phyloP scores from a whole-genome alignment of 306 rosid genomes.

The Acacia acuminata region DNA sequence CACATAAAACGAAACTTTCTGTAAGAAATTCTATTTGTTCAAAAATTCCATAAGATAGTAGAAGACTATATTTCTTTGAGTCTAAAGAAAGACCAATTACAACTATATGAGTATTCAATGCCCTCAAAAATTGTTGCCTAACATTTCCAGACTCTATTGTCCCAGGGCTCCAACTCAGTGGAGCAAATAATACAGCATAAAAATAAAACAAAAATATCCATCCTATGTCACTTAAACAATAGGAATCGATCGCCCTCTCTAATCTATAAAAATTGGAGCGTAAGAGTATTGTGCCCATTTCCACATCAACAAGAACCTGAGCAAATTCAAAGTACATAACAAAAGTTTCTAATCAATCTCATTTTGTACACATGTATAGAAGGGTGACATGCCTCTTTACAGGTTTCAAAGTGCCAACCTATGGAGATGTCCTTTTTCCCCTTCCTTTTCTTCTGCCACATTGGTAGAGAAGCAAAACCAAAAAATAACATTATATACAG shows the following conservation, averaged over 20 bases:
- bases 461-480: conserved; percentile 34
- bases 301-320: conserved; percentile 48
- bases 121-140: too few relatives aligned
- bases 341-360: conserved; percentile 73
- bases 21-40: too few relatives aligned
- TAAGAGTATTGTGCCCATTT: conserved; percentile 50
- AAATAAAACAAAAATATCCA: conserved; percentile 50
- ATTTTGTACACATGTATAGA: conserved; percentile 86
- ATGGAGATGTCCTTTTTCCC: conserved; percentile 35
- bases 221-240: conserved; percentile 36
- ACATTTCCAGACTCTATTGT: not conserved
- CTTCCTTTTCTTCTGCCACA: conserved; percentile 46
- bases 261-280: conserved; percentile 53
- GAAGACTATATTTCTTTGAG: too few relatives aligned
- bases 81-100: too few relatives aligned
- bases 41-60: too few relatives aligned
- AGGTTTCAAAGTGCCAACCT: conserved; percentile 45
- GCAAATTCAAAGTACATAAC: conserved; percentile 34
- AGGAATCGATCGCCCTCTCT: conserved; percentile 47
- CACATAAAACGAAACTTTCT: too few relatives aligned
- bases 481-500: conserved; percentile 56
- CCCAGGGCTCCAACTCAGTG: conserved; percentile 47
- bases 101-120: too few relatives aligned
- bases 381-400: conserved; percentile 39
- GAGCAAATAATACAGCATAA: conserved; percentile 62